Conservation (phyloP, 768 basidiomycete species). For the Phanerochaete sordida region DNA sequence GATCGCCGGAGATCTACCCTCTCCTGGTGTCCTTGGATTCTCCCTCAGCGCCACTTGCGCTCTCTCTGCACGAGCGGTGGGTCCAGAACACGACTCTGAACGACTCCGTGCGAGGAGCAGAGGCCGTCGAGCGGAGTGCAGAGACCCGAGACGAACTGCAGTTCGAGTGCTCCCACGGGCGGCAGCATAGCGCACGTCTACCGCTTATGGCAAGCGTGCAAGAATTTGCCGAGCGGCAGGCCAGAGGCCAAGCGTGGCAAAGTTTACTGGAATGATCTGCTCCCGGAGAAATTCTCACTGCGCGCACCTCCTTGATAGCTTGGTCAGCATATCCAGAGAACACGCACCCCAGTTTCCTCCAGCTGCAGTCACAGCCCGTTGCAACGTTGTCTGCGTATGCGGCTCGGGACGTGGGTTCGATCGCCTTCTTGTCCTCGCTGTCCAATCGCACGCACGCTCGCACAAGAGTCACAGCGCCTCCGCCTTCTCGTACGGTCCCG, state of each 20-base stretch:
- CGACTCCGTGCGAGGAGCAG: no score
- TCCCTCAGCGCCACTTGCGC: no score
- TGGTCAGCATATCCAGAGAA: not conserved
- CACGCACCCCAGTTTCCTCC: no score
- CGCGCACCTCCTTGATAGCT: not conserved
- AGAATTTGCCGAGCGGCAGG: not conserved
- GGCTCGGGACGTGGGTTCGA: not conserved
- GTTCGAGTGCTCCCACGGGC: not conserved
- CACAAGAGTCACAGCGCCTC: no score
- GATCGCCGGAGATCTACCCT: not conserved
- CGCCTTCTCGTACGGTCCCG: no score
- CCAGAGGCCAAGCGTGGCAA: not conserved
- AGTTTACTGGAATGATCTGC: not conserved
- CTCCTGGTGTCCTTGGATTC: no score
- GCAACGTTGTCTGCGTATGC: not conserved
- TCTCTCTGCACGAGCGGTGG: no score
- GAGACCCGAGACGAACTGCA: no score
- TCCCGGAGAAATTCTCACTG: not conserved
- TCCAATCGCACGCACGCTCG: not conserved
- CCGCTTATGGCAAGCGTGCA: not conserved
- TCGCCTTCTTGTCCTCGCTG: not conserved
- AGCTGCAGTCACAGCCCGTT: no score
- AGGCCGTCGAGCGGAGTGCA: no score
- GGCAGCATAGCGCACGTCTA: not conserved
- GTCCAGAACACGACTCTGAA: no score